These are phyloP conservation scores for Phaeosphaeriaceae sp. DNA, from an alignment of 2,329 filamentous ascomycete genomes.

Conservation along the genomic window DNA sequence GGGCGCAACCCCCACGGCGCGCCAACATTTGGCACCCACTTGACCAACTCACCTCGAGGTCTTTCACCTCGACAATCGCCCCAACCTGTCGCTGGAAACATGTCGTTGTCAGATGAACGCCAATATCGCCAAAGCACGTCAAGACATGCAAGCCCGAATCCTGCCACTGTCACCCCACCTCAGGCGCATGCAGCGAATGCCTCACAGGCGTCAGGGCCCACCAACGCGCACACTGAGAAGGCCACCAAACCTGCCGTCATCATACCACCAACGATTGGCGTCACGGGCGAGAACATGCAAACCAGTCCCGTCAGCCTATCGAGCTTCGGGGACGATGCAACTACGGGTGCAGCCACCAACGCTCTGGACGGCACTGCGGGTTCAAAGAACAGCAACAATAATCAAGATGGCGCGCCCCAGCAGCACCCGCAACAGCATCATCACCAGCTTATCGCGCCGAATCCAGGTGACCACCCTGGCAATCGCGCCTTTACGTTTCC, in stretches of 20 bases:
- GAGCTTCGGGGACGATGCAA: slow-evolving; percentile 63
- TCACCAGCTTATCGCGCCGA: slow-evolving; percentile 45
- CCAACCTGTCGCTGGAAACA: slow-evolving; percentile 56
- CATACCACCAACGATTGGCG: slow-evolving; percentile 53
- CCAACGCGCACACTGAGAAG: slow-evolving; percentile 59
- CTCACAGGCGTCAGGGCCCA: slow-evolving; percentile 51
- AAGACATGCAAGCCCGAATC: slow-evolving; percentile 59
- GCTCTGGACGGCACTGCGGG: slow-evolving; percentile 59
- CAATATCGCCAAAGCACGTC: slow-evolving; percentile 52
- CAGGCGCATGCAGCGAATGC: slow-evolving; percentile 54
- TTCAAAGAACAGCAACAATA: slow-evolving; percentile 52
- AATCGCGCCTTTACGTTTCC: slow-evolving; percentile 72
- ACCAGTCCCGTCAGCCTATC: slow-evolving; percentile 62
- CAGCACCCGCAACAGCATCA: slow-evolving; percentile 32
- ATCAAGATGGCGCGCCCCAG: slow-evolving; percentile 48
- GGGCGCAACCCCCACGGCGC: slow-evolving; percentile 34
- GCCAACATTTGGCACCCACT: slow-evolving; percentile 46
- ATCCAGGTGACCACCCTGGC: slow-evolving; percentile 45
- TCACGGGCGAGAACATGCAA: slow-evolving; percentile 56
- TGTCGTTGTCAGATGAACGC: slow-evolving; percentile 58
- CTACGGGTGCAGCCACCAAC: slow-evolving; percentile 56
- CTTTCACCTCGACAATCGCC: slow-evolving; percentile 52
- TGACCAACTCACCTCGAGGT: slow-evolving; percentile 53
- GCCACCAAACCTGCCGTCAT: slow-evolving; percentile 56
- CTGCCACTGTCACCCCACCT: slow-evolving; percentile 53